phyloP scores from a whole-genome alignment of 805 yeast species.

The Pichia gijzeniarum region DNA sequence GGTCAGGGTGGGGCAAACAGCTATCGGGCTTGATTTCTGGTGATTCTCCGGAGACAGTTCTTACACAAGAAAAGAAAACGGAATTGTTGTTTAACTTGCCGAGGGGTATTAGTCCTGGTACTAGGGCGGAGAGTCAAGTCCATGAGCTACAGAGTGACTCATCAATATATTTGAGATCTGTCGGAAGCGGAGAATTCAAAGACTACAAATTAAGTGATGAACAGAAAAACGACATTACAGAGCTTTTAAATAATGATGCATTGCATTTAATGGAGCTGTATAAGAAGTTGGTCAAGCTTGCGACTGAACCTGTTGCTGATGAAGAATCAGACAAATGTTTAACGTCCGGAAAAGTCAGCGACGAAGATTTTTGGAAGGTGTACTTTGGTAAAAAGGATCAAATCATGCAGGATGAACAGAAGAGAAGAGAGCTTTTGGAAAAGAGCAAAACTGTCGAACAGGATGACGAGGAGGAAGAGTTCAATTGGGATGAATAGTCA shows the following conservation, averaged over 20 bases:
- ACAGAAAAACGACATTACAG: constrained; percentile 38
- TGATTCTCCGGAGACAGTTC: constrained; percentile 11
- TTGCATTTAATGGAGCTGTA: constrained; percentile 48
- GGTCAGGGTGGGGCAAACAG: constrained; percentile 11
- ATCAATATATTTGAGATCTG: constrained; percentile 35
- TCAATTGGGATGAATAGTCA: constrained; percentile 40
- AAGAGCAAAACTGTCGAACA: constrained; percentile 29
- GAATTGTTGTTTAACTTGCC: constrained; percentile 41
- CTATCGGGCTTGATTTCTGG: constrained; percentile 3
- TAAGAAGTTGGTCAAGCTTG: constrained; percentile 46
- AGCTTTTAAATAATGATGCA: constrained; percentile 38
- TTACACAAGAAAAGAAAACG: constrained; percentile 29
- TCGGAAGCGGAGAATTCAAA: constrained; percentile 31
- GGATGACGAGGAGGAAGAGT: constrained; percentile 44
- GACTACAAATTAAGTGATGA: constrained; percentile 39
- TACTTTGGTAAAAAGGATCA: constrained; percentile 51
- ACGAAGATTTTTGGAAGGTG: constrained; percentile 66
- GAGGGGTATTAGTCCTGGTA: constrained; percentile 34
- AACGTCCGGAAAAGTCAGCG: constrained; percentile 31
- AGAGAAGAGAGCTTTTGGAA: constrained; percentile 56
- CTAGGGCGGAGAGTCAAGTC: constrained; percentile 59
- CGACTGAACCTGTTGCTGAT: not conserved
- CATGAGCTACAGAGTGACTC: constrained; percentile 46
- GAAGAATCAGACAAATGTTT: constrained; percentile 18
- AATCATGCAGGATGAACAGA: constrained; percentile 55